Conservation (phyloP, 225 moss, liverwort and hornwort genomes). For the Bryum argenteum region DNA sequence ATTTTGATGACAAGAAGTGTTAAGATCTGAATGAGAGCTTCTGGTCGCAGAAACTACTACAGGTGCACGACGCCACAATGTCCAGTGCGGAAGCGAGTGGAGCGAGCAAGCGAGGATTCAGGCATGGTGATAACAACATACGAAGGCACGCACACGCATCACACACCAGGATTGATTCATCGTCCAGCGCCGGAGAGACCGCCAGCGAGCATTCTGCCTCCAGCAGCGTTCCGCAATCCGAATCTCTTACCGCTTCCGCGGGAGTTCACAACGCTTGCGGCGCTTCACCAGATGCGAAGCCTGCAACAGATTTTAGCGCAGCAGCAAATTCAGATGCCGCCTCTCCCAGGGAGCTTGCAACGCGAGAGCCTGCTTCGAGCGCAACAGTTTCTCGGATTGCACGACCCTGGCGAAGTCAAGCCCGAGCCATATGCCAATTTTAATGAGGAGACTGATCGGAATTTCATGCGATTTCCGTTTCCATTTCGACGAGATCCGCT, state of each 20-base stretch:
- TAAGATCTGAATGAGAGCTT: too few species aligned
- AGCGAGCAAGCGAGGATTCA: conserved; percentile 51
- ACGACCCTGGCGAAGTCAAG: conserved; percentile 21
- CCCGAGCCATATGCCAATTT: conserved; percentile 14
- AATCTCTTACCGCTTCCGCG: conserved; percentile 40
- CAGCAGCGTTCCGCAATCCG: background rate
- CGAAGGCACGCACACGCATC: conserved; percentile 60
- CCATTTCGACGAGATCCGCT: background rate
- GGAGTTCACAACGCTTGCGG: conserved; percentile 46
- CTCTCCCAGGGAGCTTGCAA: conserved; percentile 28
- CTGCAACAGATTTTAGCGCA: conserved; percentile 44
- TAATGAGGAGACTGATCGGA: background rate
- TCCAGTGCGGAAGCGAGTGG: conserved; percentile 56
- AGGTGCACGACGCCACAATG: conserved; percentile 59
- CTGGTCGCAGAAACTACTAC: conserved; percentile 51
- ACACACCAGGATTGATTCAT: conserved; percentile 40
- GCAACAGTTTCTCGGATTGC: conserved; percentile 35
- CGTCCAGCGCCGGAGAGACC: conserved; percentile 18
- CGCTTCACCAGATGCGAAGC: conserved; percentile 49
- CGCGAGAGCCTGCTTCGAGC: conserved; percentile 44
- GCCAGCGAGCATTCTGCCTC: background rate
- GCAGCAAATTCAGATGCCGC: conserved; percentile 34
- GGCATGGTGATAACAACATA: conserved; percentile 58
- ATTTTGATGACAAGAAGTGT: background rate
- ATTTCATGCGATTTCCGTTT: conserved; percentile 15